Evolutionary conservation across 495 filamentous ascomycete genomes (phyloP).

Genomic region (Acidiella bohemica): DNA sequence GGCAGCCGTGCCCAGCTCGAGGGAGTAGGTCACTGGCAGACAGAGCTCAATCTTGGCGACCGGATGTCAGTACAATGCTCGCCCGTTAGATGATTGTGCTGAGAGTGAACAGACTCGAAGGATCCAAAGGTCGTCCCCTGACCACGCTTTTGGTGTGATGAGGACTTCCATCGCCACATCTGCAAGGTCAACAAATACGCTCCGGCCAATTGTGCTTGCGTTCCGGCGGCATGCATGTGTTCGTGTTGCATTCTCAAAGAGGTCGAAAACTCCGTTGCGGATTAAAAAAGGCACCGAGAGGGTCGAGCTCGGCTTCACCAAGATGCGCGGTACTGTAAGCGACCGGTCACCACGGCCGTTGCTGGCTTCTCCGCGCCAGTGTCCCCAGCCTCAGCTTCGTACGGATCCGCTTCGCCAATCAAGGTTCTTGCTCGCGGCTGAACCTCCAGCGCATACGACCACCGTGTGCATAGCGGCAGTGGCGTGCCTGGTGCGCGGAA

Average conservation of each 20-base stretch:
- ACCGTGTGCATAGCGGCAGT: not conserved
- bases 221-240: not conserved
- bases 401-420: not conserved
- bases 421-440: not conserved
- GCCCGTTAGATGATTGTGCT: not conserved
- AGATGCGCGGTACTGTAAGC: too few relatives aligned
- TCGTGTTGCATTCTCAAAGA: not conserved
- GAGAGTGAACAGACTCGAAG: not conserved
- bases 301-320: not conserved
- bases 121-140: not conserved
- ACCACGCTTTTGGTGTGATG: not conserved
- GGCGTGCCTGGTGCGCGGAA: not conserved
- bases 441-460: not conserved
- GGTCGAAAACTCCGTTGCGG: not conserved
- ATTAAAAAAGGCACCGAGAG: not conserved
- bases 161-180: not conserved
- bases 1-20: too few relatives aligned
- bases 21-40: too few relatives aligned
- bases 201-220: not conserved
- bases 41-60: too few relatives aligned
- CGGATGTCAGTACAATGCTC: too few relatives aligned
- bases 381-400: not conserved
- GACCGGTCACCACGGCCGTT: too few relatives aligned
- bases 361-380: not conserved
- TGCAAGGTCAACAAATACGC: not conserved